phyloP scores from a whole-genome alignment of 2,329 filamentous ascomycete species.

The Periglandula ipomoeae region DNA sequence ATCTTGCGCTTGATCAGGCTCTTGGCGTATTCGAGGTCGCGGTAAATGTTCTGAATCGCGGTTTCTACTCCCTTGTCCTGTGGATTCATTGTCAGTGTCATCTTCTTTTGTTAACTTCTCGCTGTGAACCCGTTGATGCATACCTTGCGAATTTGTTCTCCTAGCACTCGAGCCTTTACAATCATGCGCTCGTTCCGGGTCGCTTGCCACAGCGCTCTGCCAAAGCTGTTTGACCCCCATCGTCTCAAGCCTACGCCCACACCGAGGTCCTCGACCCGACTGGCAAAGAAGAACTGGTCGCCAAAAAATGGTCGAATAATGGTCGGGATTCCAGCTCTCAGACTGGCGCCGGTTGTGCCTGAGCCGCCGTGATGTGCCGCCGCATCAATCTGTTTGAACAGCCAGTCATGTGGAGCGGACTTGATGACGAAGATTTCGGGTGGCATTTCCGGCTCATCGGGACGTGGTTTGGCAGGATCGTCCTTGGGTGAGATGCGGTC shows the following conservation, averaged over 20 bases:
- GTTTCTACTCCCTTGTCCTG: constrained; percentile 85
- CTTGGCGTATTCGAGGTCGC: constrained; percentile 87
- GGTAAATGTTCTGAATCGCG: constrained; percentile 87
- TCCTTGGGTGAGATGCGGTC: constrained; percentile 56
- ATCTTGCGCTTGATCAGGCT: constrained; percentile 64
- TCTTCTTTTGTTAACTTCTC: neutral
- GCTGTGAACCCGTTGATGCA: constrained; percentile 21
- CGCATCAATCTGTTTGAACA: constrained; percentile 89
- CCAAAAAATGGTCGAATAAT: constrained; percentile 97
- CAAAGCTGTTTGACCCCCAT: constrained; percentile 78
- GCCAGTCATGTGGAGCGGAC: constrained; percentile 90
- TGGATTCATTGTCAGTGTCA: constrained; percentile 8
- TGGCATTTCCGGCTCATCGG: constrained; percentile 57
- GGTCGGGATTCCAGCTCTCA: constrained; percentile 84
- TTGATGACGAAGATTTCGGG: constrained; percentile 81
- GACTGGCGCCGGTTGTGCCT: constrained; percentile 86
- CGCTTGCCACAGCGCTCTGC: constrained; percentile 81
- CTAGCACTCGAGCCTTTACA: constrained; percentile 69
- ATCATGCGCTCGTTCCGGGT: constrained; percentile 90
- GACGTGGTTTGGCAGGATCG: constrained; percentile 35
- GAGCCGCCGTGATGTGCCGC: constrained; percentile 91
- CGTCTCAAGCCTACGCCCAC: constrained; percentile 86
- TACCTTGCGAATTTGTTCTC: constrained; percentile 81
- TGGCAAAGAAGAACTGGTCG: constrained; percentile 94
- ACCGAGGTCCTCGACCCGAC: constrained; percentile 81